Percentiles rank a stretch among this genome's conserved stretches.
Conservation (phyloP, 768 basidiomycete species). For the Glaciozyma martinii region DNA sequence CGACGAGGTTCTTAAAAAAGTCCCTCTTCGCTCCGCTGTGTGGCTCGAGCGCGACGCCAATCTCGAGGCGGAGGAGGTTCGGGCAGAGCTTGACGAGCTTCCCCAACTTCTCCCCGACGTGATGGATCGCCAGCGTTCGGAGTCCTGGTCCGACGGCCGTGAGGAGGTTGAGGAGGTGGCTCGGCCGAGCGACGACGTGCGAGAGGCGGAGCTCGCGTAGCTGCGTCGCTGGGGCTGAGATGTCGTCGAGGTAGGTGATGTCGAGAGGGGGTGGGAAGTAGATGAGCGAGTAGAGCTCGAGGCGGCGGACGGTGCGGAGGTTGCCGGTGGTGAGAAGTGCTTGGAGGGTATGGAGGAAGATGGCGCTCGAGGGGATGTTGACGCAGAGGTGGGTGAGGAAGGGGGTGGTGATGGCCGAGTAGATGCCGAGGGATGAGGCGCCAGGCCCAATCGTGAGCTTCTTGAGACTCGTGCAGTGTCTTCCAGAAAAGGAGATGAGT, state of each 20-base stretch:
- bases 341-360: background rate
- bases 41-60: slow-evolving; percentile 2
- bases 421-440: slow-evolving; percentile 12
- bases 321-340: background rate
- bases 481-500: background rate
- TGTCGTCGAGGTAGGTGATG: background rate
- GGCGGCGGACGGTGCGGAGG: background rate
- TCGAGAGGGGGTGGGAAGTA: slow-evolving; percentile 17
- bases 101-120: background rate
- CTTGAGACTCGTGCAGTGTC: background rate
- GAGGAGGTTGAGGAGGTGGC: background rate
- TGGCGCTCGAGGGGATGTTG: background rate
- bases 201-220: slow-evolving; percentile 22
- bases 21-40: no score
- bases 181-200: background rate
- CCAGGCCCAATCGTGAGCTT: slow-evolving; percentile 14
- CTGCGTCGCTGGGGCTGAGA: background rate
- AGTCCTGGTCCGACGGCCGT: background rate
- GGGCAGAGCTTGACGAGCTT: background rate
- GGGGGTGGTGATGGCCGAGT: background rate
- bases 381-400: slow-evolving; percentile 12
- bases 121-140: slow-evolving; percentile 12
- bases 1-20: no score
- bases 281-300: slow-evolving; percentile 19
- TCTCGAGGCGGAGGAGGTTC: slow-evolving; percentile 19